phyloP scores from a whole-genome alignment of 2,329 filamentous ascomycete species.

The Escovopsis sp. region DNA sequence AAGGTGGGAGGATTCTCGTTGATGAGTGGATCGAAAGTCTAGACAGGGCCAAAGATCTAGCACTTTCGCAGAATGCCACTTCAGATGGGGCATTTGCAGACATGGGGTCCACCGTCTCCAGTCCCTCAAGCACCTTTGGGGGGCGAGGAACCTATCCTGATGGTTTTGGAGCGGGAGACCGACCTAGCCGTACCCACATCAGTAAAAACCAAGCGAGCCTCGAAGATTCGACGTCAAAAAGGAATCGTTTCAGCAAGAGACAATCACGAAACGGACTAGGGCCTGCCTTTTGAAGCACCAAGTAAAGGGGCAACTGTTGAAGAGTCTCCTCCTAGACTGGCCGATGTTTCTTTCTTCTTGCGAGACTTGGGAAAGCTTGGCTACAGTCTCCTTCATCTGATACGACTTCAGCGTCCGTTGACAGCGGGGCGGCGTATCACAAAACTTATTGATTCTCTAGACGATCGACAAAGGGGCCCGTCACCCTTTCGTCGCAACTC shows the following conservation, averaged over 20 bases:
- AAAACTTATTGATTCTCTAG: constrained; percentile 1
- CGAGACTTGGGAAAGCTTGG: constrained; percentile 1
- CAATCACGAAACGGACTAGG: constrained; percentile 69
- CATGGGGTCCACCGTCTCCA: constrained; percentile 58
- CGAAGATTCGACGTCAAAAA: constrained; percentile 38
- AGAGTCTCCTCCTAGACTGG: not conserved
- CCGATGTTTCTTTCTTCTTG: not conserved
- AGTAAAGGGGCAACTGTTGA: not conserved
- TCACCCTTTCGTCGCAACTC: not conserved
- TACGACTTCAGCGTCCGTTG: constrained; percentile 1
- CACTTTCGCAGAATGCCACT: constrained; percentile 57
- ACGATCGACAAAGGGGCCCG: not conserved
- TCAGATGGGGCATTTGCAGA: constrained; percentile 53
- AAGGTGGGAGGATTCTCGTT: constrained; percentile 51
- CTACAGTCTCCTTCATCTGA: constrained; percentile 1
- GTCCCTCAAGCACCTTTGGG: constrained; percentile 59
- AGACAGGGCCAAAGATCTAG: constrained; percentile 74
- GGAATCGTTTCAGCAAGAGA: constrained; percentile 71
- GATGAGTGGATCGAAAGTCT: constrained; percentile 89
- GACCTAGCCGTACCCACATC: constrained; percentile 40
- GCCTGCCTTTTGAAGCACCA: constrained; percentile 3
- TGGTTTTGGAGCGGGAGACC: constrained; percentile 32
- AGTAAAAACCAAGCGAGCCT: constrained; percentile 43
- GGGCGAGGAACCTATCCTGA: constrained; percentile 40
- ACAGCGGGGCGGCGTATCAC: constrained; percentile 2